Base-by-base conservation (phyloP, 2,329 filamentous ascomycete species). In the Trichoderma sp. region DNA sequence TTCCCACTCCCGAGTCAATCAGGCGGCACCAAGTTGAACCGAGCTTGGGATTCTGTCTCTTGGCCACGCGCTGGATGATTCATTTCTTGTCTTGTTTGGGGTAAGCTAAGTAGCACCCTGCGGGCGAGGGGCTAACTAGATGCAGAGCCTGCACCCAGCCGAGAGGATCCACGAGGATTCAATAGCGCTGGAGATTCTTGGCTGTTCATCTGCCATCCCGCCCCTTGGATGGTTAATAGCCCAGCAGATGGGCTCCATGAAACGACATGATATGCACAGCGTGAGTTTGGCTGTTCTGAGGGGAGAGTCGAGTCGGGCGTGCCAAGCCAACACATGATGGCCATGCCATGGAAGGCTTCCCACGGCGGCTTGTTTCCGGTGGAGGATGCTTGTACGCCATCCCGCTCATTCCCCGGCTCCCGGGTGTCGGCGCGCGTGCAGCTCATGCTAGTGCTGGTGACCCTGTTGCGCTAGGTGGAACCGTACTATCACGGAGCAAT, bases 331-430 rank as follows among this genome's bases (percentile, higher is more conserved):
- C 63, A 16, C 37, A 52, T 24, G 27, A 56, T 21, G 52, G 29
- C 33, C 62, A 63, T 16, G 33, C 21, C 61, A 40, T 19, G 24
- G 21, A 35, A 35, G 56, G 33, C 33, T 58, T 37, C 31, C 56
- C n/a, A n/a, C 47, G 61, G 47, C 61, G 47, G 61, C 61, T 31
- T 64, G 27, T 35, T 43, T 37, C 62, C 62, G 52, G 52, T 65
- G 62, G 64, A 67, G 63, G 63, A 67, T 57, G 37, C 61, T 56
- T 52, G 33, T 53, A 59, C 53, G 64, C 55, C 55, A 59, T 59
- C 64, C 64, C 40, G 64, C 40, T 57, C 64, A 47, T 67, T 47
- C 64, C 64, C 64, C 55, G 64, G 64, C 40, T 49, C 53, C 64
- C 64, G 64, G 64, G 64, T 58, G 64, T 67, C 64, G 64, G 64